These are phyloP conservation scores for Juncus inflexus DNA, from an alignment of 176 grass and related monocot genomes.

Conservation along the genomic window DNA sequence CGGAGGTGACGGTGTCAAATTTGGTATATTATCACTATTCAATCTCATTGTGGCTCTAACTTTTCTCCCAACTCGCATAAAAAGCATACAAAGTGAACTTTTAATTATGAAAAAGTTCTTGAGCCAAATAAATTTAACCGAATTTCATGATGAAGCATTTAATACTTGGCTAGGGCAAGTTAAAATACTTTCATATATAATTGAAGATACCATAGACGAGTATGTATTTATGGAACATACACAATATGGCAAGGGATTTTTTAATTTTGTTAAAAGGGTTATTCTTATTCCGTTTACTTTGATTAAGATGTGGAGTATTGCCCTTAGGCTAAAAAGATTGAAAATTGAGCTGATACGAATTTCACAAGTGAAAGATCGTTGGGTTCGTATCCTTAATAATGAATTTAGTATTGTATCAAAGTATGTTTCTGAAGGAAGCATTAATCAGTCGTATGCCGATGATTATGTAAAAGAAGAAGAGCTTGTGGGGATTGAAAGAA, in stretches of 20 bases:
- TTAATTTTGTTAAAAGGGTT: neutral
- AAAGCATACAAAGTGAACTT: slow-evolving; percentile 26
- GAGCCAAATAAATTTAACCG: neutral
- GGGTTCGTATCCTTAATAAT: no score
- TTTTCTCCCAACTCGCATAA: slow-evolving; percentile 21
- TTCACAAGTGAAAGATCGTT: no score
- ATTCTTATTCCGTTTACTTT: neutral
- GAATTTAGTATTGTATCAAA: no score
- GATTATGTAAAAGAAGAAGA: no score
- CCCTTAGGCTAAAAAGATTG: no score
- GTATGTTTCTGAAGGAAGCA: no score
- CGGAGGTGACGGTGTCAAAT: slow-evolving; percentile 14
- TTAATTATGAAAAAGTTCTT: slow-evolving; percentile 32
- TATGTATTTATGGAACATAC: slow-evolving; percentile 11
- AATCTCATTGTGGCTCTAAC: neutral
- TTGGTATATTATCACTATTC: neutral
- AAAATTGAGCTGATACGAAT: no score
- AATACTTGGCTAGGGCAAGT: slow-evolving; percentile 31
- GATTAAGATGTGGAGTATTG: neutral
- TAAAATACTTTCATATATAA: slow-evolving; percentile 19
- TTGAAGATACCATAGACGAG: slow-evolving; percentile 33
- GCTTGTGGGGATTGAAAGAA: no score
- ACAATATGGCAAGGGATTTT: neutral
- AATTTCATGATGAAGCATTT: neutral
- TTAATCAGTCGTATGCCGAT: no score